phyloP scores from a whole-genome alignment of 2,329 filamentous ascomycete species.

The Fonsecaea erecta region DNA sequence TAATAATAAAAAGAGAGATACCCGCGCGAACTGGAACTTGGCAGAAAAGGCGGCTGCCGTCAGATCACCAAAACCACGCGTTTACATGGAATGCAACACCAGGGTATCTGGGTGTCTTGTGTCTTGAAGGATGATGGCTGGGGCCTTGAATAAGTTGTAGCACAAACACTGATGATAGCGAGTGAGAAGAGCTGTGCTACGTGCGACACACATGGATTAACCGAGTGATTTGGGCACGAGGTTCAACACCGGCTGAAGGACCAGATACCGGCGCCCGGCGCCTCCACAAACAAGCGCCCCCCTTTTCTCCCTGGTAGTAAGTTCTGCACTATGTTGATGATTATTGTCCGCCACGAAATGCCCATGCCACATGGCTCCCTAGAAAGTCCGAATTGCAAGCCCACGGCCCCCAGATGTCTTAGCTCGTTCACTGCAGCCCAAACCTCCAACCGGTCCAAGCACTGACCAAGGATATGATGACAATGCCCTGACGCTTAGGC shows the following conservation, averaged over 20 bases:
- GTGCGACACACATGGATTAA: background rate
- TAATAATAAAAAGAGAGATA: background rate
- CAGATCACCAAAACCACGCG: background rate
- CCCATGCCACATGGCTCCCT: slow-evolving; percentile 20
- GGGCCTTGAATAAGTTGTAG: background rate
- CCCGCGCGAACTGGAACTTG: slow-evolving; percentile 4
- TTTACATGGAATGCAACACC: background rate
- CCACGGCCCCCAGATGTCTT: background rate
- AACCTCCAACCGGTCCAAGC: background rate
- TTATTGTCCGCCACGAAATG: slow-evolving; percentile 4
- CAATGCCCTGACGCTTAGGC: background rate
- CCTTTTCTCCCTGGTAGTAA: slow-evolving; percentile 1
- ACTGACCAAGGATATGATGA: background rate
- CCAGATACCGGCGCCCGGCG: no score
- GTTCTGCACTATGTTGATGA: slow-evolving; percentile 1
- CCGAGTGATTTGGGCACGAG: slow-evolving; percentile 1
- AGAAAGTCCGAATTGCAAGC: slow-evolving; percentile 3
- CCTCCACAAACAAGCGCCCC: slow-evolving; percentile 22
- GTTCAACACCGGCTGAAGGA: no score
- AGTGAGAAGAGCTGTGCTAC: background rate
- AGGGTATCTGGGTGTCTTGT: background rate
- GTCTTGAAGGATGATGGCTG: background rate
- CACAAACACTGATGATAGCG: background rate
- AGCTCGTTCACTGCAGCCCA: background rate
- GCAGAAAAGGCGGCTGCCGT: background rate